phyloP scores from a whole-genome alignment of 768 basidiomycete genomes.

The Calocybe cyanea region DNA sequence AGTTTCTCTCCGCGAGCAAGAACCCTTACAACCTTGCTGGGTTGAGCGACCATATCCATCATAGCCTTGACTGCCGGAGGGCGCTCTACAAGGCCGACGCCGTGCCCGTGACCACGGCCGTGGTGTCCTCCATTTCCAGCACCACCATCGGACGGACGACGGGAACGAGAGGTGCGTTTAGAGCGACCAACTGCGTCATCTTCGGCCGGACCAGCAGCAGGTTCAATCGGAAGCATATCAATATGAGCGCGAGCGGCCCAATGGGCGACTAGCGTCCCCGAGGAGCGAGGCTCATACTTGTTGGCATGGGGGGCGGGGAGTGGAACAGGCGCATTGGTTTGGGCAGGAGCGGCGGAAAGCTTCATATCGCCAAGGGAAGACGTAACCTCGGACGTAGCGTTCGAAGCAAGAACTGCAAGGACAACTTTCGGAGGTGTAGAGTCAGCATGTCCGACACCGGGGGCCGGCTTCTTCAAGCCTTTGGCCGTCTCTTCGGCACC shows the following conservation, averaged over 20 bases:
- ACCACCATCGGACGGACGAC: slow-evolving; percentile 4
- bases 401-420: slow-evolving; percentile 46
- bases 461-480: slow-evolving; percentile 6
- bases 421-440: slow-evolving; percentile 47
- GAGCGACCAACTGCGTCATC: slow-evolving; percentile 27
- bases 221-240: slow-evolving; percentile 49
- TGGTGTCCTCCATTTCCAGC: background rate
- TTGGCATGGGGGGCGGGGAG: slow-evolving; percentile 58
- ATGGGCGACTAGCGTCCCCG: slow-evolving; percentile 55
- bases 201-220: slow-evolving; percentile 32
- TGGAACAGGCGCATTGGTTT: slow-evolving; percentile 51
- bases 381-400: slow-evolving; percentile 29
- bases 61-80: slow-evolving; percentile 76
- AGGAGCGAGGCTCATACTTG: slow-evolving; percentile 62
- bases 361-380: slow-evolving; percentile 22
- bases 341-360: slow-evolving; percentile 21
- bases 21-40: slow-evolving; percentile 72
- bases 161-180: slow-evolving; percentile 15
- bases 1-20: slow-evolving; percentile 84
- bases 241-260: slow-evolving; percentile 71
- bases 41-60: slow-evolving; percentile 75
- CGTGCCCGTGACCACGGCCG: slow-evolving; percentile 6
- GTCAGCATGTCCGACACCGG: slow-evolving; percentile 4
- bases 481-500: slow-evolving; percentile 27
- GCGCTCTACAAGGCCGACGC: slow-evolving; percentile 57